A percentile compares a stretch with the other conserved stretches of the same genome.
These are phyloP conservation scores for Poa annua DNA, from an alignment of 176 grass and related monocot species.

Conservation along the genomic window DNA sequence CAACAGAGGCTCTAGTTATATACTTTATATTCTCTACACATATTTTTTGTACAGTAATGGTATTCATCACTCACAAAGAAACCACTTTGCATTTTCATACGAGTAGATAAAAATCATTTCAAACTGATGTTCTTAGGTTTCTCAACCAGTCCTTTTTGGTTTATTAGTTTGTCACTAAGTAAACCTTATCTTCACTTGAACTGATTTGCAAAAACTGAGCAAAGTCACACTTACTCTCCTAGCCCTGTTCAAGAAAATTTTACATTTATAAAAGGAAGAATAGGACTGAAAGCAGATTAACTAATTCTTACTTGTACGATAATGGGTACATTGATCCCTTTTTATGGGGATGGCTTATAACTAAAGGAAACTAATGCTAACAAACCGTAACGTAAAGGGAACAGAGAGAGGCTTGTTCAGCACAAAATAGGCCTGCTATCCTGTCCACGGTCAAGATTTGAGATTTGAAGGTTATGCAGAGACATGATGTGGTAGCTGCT, in stretches of 20 bases:
- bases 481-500: too few species aligned
- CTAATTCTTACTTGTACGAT: not conserved
- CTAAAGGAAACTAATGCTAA: too few species aligned
- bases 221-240: not conserved
- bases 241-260: not conserved
- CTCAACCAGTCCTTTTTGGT: not conserved
- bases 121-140: not conserved
- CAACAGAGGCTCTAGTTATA: too few species aligned
- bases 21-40: too few species aligned
- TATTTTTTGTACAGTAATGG: too few species aligned
- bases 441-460: too few species aligned
- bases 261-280: not conserved
- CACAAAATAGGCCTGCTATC: too few species aligned
- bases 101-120: not conserved
- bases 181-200: not conserved
- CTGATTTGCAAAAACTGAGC: not conserved
- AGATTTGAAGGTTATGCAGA: too few species aligned
- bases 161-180: not conserved
- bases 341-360: too few species aligned
- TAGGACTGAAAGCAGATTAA: not conserved
- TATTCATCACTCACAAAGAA: not conserved
- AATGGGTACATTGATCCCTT: too few species aligned
- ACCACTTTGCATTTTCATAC: not conserved
- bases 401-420: too few species aligned
- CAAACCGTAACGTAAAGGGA: too few species aligned